Base-by-base conservation (phyloP, 805 yeast genomes). In the Nakazawaea pomicola region DNA sequence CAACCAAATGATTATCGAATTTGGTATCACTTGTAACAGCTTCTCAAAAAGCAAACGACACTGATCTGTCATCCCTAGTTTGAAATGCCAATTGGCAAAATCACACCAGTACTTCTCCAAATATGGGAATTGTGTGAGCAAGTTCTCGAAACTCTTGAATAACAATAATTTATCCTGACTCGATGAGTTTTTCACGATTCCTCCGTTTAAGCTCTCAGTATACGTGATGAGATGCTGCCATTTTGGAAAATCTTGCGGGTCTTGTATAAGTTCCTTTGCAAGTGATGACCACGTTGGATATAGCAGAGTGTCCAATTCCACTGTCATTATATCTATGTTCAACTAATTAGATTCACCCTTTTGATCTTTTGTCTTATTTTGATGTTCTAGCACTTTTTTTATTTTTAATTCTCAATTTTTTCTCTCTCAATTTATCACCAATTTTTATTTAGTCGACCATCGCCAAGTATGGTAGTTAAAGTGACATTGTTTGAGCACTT, bases 71-170 rank as follows among this genome's bases (percentile, higher is more conserved):
- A 64, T 51, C 1, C 77, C 78, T 23, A 74, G 52, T 24, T 56
- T 58, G 47, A 66, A 72, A 47, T 69, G 71, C 65, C 70, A 60
- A 3, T 57, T 51, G 0, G 83, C 81, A 52, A 61, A 76, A 29
- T 69, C 62, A n/a, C 74, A 57, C 85, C 85, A 80, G 49, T 75
- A 75, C 33, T 72, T 73, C 46, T 70, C 76, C 23, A 71, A 55
- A 4, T 60, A 53, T 0, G 86, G 85, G 49, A 58, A 78, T 35
- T 65, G 63, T 1, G 55, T 54, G 12, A 79, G 58, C 11, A 78
- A 52, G 29, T 68, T 63, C 33, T 62, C 62, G 47, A 68, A 75
- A 2, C 73, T 53, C 3, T 57, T 45, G 33, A 70, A 50, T 27
- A 77, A 51, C 8, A 64, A 43, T 16, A 60, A 53, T 6, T 67